Base-by-base conservation (phyloP, 345 rosid species). In the Mercurialis annua region DNA sequence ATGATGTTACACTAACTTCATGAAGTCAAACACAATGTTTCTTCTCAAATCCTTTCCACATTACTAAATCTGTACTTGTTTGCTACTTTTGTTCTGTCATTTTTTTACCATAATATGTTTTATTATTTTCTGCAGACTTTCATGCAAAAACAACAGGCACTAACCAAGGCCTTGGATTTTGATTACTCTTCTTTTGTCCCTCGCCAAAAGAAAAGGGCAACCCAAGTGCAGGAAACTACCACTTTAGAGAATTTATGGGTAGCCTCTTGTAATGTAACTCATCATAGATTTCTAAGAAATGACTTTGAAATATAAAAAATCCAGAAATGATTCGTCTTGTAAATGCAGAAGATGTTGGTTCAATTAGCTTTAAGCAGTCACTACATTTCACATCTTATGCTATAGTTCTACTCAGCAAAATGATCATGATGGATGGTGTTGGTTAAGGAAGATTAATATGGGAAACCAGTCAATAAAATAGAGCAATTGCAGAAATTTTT, bases 71-170 rank as follows among this genome's bases (percentile, higher is more conserved):
- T 12, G 34, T 47, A 50, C 17, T 2, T 7, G 10, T 21, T 15
- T 1, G 6, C 29, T 10, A 58, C 20, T 59, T 14, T 40, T 69
- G 31, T 31, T 36, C 30, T 23, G 12, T 9, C 1, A 2, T 51
- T 50, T 50, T 20, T 17, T 1, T 10, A 21, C 55, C 29, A 8
- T 10, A 38, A 27, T 30, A 6, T 55, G n/a, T 53, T 30, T 54
- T 52, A 77, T 20, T 47, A 63, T 31, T 65, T 60, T 61, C 27
- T 30, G 29, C 34, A 33, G 14, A 29, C 8, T 40, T 8, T 9
- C 57, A n/a, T 27, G 14, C 16, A 23, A 21, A 18, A 48, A 43
- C 18, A 55, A 53, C 38, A 10, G 21, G 52, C 12, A 40, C 17
- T 17, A 26, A 51, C 15, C 9, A 51, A 10, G 55, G 55, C 55